Evolutionary conservation across 2,329 filamentous ascomycete species (phyloP).

Genomic region (Diaporthe amygdali): DNA sequence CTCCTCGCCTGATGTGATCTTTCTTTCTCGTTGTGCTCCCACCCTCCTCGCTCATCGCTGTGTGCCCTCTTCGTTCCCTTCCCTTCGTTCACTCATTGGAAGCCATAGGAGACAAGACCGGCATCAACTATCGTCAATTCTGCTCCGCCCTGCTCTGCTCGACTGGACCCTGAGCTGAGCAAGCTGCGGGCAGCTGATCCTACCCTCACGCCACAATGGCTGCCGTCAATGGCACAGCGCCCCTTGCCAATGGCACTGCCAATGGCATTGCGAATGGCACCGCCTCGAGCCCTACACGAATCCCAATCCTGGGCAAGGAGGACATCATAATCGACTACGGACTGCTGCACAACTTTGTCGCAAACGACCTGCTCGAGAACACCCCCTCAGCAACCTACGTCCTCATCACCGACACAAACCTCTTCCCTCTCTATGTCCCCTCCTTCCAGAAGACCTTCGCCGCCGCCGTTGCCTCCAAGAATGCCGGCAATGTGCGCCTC

Average conservation of each 20-base stretch:
- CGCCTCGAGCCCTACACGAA: slow-evolving; percentile 55
- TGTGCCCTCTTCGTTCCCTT: background rate
- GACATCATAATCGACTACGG: slow-evolving; percentile 92
- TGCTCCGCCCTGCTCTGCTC: slow-evolving; percentile 9
- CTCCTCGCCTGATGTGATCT: slow-evolving; percentile 9
- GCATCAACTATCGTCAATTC: background rate
- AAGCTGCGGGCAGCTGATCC: slow-evolving; percentile 21
- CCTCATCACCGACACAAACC: slow-evolving; percentile 94
- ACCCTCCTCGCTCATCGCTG: background rate
- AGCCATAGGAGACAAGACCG: background rate
- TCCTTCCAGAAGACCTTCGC: slow-evolving; percentile 73
- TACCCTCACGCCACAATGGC: slow-evolving; percentile 25
- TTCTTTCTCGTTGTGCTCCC: background rate
- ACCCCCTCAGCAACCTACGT: slow-evolving; percentile 90
- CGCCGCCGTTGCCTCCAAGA: slow-evolving; percentile 39
- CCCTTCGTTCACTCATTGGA: background rate
- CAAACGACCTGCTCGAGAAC: slow-evolving; percentile 78
- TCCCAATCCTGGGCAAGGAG: slow-evolving; percentile 86
- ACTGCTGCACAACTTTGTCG: slow-evolving; percentile 84
- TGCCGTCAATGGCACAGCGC: slow-evolving; percentile 26
- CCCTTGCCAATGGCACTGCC: slow-evolving; percentile 34
- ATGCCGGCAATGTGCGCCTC: slow-evolving; percentile 61
- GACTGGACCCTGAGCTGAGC: slow-evolving; percentile 6
- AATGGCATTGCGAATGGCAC: slow-evolving; percentile 24
- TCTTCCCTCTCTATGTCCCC: slow-evolving; percentile 81